A percentile compares a stretch with the other conserved stretches of the same genome.
Evolutionary conservation across 2,329 filamentous ascomycete species (phyloP).

Genomic region (Cercospora canescens): DNA sequence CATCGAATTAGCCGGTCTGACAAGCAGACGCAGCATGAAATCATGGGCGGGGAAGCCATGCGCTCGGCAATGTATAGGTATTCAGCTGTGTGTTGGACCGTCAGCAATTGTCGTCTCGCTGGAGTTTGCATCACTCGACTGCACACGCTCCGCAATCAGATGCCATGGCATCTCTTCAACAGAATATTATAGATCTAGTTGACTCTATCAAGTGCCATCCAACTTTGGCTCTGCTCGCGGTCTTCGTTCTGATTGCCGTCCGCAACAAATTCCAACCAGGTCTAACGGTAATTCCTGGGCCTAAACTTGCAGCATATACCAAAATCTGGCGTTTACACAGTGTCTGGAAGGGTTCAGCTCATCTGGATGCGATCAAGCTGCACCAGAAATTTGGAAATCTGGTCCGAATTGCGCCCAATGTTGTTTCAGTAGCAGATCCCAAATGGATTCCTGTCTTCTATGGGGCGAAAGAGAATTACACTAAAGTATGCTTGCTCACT

Average conservation of each 20-base stretch:
- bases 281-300: not conserved
- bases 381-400: not conserved
- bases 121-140: not conserved
- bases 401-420: not conserved
- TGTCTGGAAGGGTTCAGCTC: conserved; percentile 1
- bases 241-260: not conserved
- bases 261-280: not conserved
- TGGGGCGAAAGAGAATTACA: not conserved
- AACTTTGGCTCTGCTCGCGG: not conserved
- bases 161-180: not conserved
- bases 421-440: not conserved
- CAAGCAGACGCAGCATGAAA: not conserved
- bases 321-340: not conserved
- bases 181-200: not conserved
- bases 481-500: not conserved
- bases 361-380: not conserved
- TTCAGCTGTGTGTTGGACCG: not conserved
- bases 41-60: not conserved
- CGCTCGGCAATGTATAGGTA: not conserved
- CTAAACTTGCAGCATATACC: not conserved
- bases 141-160: not conserved
- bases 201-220: not conserved
- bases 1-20: not conserved
- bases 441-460: not conserved
- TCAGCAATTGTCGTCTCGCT: not conserved